Evolutionary conservation across 768 basidiomycete species (phyloP).

Genomic region (Collybia mongolica): DNA sequence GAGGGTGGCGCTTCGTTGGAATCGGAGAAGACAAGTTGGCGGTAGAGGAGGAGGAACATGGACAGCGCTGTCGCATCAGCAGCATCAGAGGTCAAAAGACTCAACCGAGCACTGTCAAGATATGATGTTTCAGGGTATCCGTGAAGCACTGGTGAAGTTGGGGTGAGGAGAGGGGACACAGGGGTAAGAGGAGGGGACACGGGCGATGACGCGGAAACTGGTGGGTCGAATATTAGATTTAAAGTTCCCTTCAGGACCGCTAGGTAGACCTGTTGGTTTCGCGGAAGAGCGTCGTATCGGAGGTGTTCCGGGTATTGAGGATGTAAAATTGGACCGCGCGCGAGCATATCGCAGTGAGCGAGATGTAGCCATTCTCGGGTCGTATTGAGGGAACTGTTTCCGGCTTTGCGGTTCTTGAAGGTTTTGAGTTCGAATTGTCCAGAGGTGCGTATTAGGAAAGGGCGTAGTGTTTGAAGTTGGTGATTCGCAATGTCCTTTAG

Average conservation of each 20-base stretch:
- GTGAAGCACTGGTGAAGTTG: constrained; percentile 31
- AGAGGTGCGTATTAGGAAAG: constrained; percentile 81
- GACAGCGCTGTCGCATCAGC: constrained; percentile 73
- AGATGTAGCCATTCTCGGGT: constrained; percentile 67
- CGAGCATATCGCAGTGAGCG: constrained; percentile 46
- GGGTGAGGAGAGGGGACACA: constrained; percentile 21
- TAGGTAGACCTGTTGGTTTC: constrained; percentile 55
- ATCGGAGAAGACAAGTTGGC: constrained; percentile 64
- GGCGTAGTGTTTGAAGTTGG: constrained; percentile 88
- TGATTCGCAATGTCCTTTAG: constrained; percentile 93
- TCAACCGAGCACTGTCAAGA: constrained; percentile 72
- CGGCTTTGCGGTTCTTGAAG: constrained; percentile 60
- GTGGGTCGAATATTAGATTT: constrained; percentile 64
- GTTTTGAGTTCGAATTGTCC: constrained; percentile 78
- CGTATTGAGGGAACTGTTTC: constrained; percentile 42
- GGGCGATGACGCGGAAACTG: constrained; percentile 26
- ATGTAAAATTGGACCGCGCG: constrained; percentile 40
- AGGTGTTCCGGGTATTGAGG: constrained; percentile 41
- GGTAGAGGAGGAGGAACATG: constrained; percentile 79
- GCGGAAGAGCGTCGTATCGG: constrained; percentile 43
- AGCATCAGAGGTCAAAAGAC: constrained; percentile 66
- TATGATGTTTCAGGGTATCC: constrained; percentile 77
- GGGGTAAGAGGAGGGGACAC: constrained; percentile 27
- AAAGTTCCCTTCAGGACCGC: constrained; percentile 58
- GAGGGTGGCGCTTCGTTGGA: constrained; percentile 27